Base-by-base conservation (phyloP, 2,329 filamentous ascomycete species). In the Aulographum hederae region DNA sequence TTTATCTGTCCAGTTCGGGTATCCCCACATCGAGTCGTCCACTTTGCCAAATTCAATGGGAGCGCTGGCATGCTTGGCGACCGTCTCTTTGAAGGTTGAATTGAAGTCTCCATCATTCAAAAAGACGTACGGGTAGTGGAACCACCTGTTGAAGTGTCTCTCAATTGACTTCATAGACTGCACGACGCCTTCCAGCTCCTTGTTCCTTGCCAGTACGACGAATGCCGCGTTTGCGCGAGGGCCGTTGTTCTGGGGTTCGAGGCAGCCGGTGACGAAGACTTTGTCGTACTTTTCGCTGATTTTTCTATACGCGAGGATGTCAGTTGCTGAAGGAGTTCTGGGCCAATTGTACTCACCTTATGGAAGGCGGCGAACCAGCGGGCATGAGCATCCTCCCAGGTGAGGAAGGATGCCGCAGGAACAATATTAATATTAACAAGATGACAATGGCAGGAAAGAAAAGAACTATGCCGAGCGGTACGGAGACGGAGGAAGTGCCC, bases 121-220 rank as follows among this genome's bases (percentile, higher is more conserved):
- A 55, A 98, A 95, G 43, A 95, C 86, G 51, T 95, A 98, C 17
- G 89, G 89, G 53, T 98, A 98, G 56, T 95, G 73, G 53, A 84
- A 98, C 85, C 86, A 98, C 42, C 85, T 73, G 58, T 98, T 98
- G 70, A 98, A 98, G 57, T 98, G 89, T 44, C 89, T 72, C 61
- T 98, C 89, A 43, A 98, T 85, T 27, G 86, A 95, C 61, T 94
- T 94, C 53, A 98, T 69, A 6, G 89, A 95, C 55, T 95, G 82
- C 41, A 98, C 72, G 25, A 98, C 89, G 37, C 89, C 89, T 1
- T 93, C 85, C 40, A 98, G 56, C 58, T 98, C 89, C 63, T 93
- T 91, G 52, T 98, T 95, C 45, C 89, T 67, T 33, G 89, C 89
- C 37, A 98, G 67, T 25, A 98, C 84, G 39, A 98, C 89, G 47